Evolutionary conservation across 495 filamentous ascomycete species (phyloP).

Genomic region (Pseudevernia furfuracea): DNA sequence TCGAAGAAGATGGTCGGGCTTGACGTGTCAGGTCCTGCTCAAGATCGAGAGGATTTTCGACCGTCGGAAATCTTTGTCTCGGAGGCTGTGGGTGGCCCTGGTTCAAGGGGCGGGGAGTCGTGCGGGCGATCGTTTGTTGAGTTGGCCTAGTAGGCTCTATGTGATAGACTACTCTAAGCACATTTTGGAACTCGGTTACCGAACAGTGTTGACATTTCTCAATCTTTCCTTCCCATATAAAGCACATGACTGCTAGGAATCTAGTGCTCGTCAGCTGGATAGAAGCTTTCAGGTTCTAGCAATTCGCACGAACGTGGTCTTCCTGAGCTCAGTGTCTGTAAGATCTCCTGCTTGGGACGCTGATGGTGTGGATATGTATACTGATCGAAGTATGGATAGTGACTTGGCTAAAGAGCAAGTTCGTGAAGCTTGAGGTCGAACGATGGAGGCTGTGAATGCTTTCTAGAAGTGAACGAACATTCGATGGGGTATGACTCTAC

Average conservation of each 20-base stretch:
- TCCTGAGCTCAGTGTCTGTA: background rate
- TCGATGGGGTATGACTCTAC: background rate
- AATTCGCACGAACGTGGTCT: background rate
- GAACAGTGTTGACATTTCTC: background rate
- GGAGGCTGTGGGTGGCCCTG: background rate
- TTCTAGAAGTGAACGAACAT: background rate
- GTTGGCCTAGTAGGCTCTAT: background rate
- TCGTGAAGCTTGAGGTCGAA: background rate
- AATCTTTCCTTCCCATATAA: background rate
- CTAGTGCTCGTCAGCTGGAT: background rate
- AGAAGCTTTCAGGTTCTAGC: background rate
- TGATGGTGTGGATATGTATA: background rate
- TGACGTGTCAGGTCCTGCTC: background rate
- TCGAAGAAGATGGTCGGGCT: background rate
- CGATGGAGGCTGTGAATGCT: background rate
- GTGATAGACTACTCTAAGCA: background rate
- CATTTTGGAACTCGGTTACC: background rate
- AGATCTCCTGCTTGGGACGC: background rate
- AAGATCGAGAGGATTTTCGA: background rate
- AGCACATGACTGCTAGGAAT: background rate
- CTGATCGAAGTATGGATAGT: background rate
- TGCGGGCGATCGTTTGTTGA: background rate
- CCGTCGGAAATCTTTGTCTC: background rate
- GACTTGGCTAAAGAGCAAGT: background rate
- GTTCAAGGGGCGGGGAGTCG: background rate